Evolutionary conservation across 2,329 filamentous ascomycete genomes (phyloP), one percentile per base, ranked within the genome.

Genomic region (Penicillium sp.): DNA sequence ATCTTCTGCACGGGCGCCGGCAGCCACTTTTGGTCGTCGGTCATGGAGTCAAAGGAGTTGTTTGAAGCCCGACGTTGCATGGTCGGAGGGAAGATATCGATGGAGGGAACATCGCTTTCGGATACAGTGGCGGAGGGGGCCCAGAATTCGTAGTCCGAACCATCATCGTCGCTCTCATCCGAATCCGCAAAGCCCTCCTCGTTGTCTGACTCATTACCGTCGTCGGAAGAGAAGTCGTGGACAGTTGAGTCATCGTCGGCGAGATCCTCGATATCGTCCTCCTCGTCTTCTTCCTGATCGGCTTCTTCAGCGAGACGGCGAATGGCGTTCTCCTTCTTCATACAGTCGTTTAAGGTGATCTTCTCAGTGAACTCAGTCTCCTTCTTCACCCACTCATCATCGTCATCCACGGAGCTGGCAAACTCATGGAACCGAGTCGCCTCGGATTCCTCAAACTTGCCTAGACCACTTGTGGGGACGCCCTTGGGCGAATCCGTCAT

Each of bases 301-400:
- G 87, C 94, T 74, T 99, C 93, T 69, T 90, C 88, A 46, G 87
- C 93, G 25, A 97, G 77, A 58, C 89, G 87, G 47, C 93, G 88
- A 59, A 99, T 94, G 27, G 85, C 86, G 59, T 91, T 92, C 75
- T 99, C 94, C 74, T 96, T 95, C 71, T 85, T 83, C 62, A 99
- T 81, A 4, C 92, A 96, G 70, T 97, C 94, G 63, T 88, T 86
- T 61, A 99, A 87, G 4, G 92, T 97, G 37, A 99, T 81, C 67
- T 90, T 91, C 48, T 82, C 82, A 53, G 82, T 81, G 61, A 85
- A 79, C 29, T 84, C 82, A 7, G 82, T 80, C 31, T 84, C 79
- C 66, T 90, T 88, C 53, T 88, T 85, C 27, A 95, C 90, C 94
- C 94, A 99, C 66, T 96, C 92, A 55, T 97, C 92, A 58, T 94